These are phyloP conservation scores for Hevea brasiliensis DNA, from an alignment of 345 rosid species.

Conservation along the genomic window DNA sequence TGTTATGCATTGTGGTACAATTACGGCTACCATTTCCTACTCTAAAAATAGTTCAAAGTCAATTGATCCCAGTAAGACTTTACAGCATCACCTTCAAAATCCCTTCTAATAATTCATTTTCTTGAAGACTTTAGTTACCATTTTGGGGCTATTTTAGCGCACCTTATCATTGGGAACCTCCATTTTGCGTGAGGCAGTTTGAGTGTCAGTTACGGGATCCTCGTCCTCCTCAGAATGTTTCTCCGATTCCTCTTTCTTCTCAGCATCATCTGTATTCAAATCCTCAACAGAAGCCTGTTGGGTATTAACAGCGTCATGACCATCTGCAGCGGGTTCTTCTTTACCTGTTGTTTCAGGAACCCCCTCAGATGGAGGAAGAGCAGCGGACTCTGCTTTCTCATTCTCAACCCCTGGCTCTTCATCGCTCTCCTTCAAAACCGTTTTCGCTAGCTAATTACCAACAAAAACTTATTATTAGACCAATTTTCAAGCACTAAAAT, in stretches of 20 bases:
- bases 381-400: conserved; percentile 30
- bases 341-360: conserved; percentile 14
- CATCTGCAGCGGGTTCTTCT: conserved; percentile 23
- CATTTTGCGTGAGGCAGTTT: conserved; percentile 49
- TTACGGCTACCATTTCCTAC: not conserved
- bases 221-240: conserved; percentile 21
- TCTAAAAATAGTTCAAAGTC: no score
- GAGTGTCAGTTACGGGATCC: conserved; percentile 31
- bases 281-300: conserved; percentile 25
- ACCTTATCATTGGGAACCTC: conserved; percentile 94
- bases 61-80: no score
- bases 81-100: not conserved
- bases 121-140: no score
- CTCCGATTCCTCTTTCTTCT: conserved; percentile 23
- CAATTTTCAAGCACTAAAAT: not conserved
- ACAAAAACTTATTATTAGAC: conserved; percentile 5
- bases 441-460: conserved; percentile 38
- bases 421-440: conserved; percentile 35
- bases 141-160: no score
- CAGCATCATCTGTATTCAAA: conserved; percentile 19
- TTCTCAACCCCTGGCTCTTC: conserved; percentile 23
- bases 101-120: not conserved
- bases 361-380: conserved; percentile 20
- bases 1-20: not conserved
- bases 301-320: conserved; percentile 23